Evolutionary conservation across 495 filamentous ascomycete genomes (phyloP).

Genomic region (Rhypophila decipiens): DNA sequence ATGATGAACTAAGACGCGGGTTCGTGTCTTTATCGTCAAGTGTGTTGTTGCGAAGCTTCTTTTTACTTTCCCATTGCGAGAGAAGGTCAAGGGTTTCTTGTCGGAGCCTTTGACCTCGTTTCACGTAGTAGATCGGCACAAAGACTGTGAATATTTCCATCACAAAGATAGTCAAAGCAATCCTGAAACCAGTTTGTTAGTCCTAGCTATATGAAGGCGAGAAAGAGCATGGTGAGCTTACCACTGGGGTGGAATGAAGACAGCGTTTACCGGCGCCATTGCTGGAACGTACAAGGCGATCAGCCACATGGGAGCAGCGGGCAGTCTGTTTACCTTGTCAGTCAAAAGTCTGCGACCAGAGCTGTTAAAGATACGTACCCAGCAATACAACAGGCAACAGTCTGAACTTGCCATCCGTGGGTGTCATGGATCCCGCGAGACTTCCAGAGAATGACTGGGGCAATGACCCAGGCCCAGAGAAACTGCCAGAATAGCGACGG

Average conservation of each 20-base stretch:
- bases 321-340: constrained; percentile 37
- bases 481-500: constrained; percentile 59
- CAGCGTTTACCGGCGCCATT: constrained; percentile 48
- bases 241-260: constrained; percentile 48
- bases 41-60: constrained; percentile 17
- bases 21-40: constrained; percentile 4
- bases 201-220: no score
- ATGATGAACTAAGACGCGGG: constrained; percentile 18
- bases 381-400: constrained; percentile 51
- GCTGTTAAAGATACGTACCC: constrained; percentile 32
- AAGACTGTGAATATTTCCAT: constrained; percentile 47
- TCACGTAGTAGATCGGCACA: constrained; percentile 35
- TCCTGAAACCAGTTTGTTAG: no score
- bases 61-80: constrained; percentile 25
- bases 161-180: constrained; percentile 29
- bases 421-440: constrained; percentile 53
- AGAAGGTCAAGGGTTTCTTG: constrained; percentile 24
- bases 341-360: neutral
- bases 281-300: constrained; percentile 51
- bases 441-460: constrained; percentile 36
- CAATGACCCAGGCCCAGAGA: constrained; percentile 55
- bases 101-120: constrained; percentile 17
- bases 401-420: constrained; percentile 63
- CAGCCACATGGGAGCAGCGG: constrained; percentile 62
- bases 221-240: no score